These are phyloP conservation scores for Beta macrorhiza DNA, from an alignment of 179 eudicot genomes.

Conservation along the genomic window DNA sequence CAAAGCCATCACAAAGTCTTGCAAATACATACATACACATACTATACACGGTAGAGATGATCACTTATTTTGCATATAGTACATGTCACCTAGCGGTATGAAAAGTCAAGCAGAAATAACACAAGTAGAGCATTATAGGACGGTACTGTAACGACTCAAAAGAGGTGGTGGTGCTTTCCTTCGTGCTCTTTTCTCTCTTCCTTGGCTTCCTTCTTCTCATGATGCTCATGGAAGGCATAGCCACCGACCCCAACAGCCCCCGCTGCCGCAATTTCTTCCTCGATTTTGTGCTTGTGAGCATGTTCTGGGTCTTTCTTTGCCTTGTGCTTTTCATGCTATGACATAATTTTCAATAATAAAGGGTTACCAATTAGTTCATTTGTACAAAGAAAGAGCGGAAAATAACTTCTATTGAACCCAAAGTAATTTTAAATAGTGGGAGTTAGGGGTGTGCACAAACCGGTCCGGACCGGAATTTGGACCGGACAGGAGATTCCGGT, in stretches of 20 bases:
- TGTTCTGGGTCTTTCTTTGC: constrained; percentile 35
- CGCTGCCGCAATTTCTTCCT: constrained; percentile 31
- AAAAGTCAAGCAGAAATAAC: neutral
- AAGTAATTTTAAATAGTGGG: too few relatives aligned
- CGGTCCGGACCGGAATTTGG: too few relatives aligned
- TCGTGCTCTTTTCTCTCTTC: constrained; percentile 32
- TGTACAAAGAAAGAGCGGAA: too few relatives aligned
- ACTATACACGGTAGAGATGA: neutral
- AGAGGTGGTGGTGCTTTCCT: constrained; percentile 30
- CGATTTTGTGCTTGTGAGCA: constrained; percentile 36
- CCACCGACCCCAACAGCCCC: constrained; percentile 32
- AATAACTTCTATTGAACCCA: too few relatives aligned
- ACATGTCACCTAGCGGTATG: neutral
- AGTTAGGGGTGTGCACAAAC: too few relatives aligned
- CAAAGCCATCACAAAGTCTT: neutral
- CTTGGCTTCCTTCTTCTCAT: constrained; percentile 36
- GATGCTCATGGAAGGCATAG: constrained; percentile 38
- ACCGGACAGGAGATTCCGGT: too few relatives aligned
- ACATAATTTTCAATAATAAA: too few relatives aligned
- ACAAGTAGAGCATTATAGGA: neutral
- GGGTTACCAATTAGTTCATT: neutral
- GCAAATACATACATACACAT: neutral
- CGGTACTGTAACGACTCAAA: neutral
- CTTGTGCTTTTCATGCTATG: constrained; percentile 41
- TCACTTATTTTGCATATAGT: neutral